Evolutionary conservation across 768 basidiomycete genomes (phyloP).

Genomic region (Hygrocybe punicea): DNA sequence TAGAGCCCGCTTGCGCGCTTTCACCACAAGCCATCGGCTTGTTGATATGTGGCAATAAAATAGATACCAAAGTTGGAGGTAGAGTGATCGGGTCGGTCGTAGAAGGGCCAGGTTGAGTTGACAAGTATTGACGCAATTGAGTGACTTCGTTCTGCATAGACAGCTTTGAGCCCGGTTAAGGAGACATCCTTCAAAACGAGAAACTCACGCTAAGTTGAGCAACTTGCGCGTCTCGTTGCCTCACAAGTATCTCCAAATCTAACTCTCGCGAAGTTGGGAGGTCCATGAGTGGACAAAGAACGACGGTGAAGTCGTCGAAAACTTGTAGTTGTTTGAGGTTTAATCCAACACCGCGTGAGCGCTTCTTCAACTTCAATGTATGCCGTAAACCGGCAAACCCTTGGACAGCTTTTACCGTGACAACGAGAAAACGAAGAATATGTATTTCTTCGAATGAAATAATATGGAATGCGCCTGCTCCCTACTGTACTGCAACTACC

Average conservation of each 20-base stretch:
- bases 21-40: conserved; percentile 32
- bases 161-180: conserved; percentile 14
- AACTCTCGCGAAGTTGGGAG: conserved; percentile 73
- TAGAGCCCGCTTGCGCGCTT: conserved; percentile 35
- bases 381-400: background rate
- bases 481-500: no score
- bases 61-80: conserved; percentile 65
- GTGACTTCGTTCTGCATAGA: conserved; percentile 55
- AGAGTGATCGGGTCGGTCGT: conserved; percentile 63
- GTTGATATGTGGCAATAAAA: conserved; percentile 66
- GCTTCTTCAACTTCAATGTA: conserved; percentile 5
- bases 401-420: no score
- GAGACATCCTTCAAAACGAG: conserved; percentile 1
- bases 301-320: background rate
- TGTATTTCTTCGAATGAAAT: no score
- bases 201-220: conserved; percentile 65
- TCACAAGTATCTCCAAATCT: conserved; percentile 75
- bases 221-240: conserved; percentile 70
- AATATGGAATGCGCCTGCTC: no score
- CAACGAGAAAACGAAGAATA: no score
- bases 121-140: conserved; percentile 61
- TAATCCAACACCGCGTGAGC: background rate
- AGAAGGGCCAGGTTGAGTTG: conserved; percentile 56
- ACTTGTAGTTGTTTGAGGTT: background rate
- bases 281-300: conserved; percentile 45